These are phyloP conservation scores for Kockovaella imperatae DNA, from an alignment of 768 basidiomycete genomes.

Conservation along the genomic window DNA sequence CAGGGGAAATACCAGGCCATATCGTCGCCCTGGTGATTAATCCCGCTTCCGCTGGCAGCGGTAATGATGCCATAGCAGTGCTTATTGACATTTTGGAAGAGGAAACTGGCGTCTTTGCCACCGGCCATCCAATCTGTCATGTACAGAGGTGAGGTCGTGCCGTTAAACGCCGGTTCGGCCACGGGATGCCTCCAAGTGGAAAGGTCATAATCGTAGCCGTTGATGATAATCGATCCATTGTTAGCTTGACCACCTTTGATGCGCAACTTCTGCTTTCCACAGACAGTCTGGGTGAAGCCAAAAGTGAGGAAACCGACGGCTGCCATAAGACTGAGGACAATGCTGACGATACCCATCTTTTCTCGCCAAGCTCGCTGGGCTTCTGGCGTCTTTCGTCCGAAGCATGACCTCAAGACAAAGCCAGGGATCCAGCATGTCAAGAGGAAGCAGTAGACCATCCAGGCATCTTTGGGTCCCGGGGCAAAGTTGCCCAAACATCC, in stretches of 20 bases:
- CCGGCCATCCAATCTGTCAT: conserved; percentile 66
- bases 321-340: conserved; percentile 79
- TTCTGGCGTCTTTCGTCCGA: conserved; percentile 81
- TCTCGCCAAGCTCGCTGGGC: conserved; percentile 96
- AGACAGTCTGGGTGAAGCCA: conserved; percentile 91
- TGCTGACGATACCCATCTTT: conserved; percentile 83
- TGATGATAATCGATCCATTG: conserved; percentile 77
- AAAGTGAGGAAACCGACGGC: conserved; percentile 96
- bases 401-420: conserved; percentile 60
- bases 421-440: conserved; percentile 77
- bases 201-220: conserved; percentile 90
- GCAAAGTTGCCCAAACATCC: conserved; percentile 58
- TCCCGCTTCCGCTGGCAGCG: conserved; percentile 61
- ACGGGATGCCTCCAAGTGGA: conserved; percentile 75
- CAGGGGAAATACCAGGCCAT: conserved; percentile 98
- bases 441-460: conserved; percentile 90
- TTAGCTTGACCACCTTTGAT: conserved; percentile 72
- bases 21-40: conserved; percentile 54
- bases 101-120: conserved; percentile 83
- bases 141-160: conserved; percentile 73
- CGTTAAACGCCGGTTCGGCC: conserved; percentile 62
- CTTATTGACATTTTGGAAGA: conserved; percentile 88
- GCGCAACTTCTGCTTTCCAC: conserved; percentile 75
- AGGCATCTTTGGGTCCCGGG: conserved; percentile 83
- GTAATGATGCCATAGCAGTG: conserved; percentile 72